Conservation (phyloP, 176 grass and related monocot species). For the Triticum turgidum region DNA sequence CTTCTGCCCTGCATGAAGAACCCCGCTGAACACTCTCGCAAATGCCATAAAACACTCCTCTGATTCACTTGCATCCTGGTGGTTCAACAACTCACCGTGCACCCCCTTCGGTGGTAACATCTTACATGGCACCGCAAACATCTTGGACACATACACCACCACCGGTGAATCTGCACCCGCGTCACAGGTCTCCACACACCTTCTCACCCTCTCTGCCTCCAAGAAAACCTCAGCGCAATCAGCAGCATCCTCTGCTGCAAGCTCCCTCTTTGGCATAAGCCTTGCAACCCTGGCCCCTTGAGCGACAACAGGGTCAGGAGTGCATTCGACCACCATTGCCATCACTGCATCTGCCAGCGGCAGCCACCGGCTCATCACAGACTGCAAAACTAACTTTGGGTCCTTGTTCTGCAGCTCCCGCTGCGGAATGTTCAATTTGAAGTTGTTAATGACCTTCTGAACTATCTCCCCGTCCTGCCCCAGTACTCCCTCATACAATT, state of each 20-base stretch:
- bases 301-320: slow-evolving; percentile 67
- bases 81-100: slow-evolving; percentile 53
- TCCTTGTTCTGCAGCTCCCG: slow-evolving; percentile 83
- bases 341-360: slow-evolving; percentile 73
- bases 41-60: slow-evolving; percentile 93
- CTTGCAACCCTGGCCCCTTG: slow-evolving; percentile 59
- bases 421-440: slow-evolving; percentile 7
- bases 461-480: neutral
- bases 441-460: slow-evolving; percentile 16
- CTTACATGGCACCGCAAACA: slow-evolving; percentile 84
- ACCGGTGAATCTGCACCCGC: slow-evolving; percentile 50
- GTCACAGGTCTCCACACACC: slow-evolving; percentile 67
- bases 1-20: slow-evolving; percentile 73
- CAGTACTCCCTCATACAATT: slow-evolving; percentile 44
- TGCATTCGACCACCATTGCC: slow-evolving; percentile 80
- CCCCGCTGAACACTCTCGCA: slow-evolving; percentile 85
- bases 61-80: slow-evolving; percentile 40
- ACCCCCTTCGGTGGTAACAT: slow-evolving; percentile 61
- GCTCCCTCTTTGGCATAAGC: slow-evolving; percentile 76
- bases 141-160: slow-evolving; percentile 90
- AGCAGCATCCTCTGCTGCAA: slow-evolving; percentile 35
- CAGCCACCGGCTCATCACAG: slow-evolving; percentile 86
- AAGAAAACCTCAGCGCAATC: slow-evolving; percentile 38
- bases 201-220: slow-evolving; percentile 74
- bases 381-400: slow-evolving; percentile 67